These are phyloP conservation scores for Smithsoniella earleae DNA, from an alignment of 163 green algal genomes.

Conservation along the genomic window DNA sequence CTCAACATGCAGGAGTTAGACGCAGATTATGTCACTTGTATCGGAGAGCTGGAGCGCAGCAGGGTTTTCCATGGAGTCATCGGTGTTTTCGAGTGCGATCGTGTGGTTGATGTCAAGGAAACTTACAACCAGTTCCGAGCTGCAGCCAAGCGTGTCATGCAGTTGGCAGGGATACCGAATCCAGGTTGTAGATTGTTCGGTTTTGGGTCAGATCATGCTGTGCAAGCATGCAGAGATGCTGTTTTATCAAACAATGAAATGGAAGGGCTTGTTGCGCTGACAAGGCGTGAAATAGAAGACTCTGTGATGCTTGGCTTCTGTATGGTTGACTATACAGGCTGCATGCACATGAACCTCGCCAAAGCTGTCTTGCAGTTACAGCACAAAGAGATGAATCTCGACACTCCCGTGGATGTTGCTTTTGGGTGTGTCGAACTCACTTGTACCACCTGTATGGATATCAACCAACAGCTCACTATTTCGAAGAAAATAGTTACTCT, in stretches of 20 bases:
- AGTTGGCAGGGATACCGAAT: constrained; percentile 28
- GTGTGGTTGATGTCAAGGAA: constrained; percentile 16
- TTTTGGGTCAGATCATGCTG: constrained; percentile 27
- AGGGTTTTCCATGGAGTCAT: constrained; percentile 21
- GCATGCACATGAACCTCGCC: constrained; percentile 30
- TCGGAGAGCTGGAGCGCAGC: constrained; percentile 20
- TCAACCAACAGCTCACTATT: no score
- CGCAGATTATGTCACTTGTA: constrained; percentile 22
- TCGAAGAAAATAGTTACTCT: no score
- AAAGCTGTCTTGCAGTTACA: constrained; percentile 23
- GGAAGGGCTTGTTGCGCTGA: constrained; percentile 13
- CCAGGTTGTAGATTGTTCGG: constrained; percentile 14
- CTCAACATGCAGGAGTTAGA: constrained; percentile 9
- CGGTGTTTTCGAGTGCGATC: constrained; percentile 22
- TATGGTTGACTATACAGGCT: constrained; percentile 23
- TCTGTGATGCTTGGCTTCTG: constrained; percentile 29
- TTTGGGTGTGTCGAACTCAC: neutral
- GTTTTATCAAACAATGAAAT: constrained; percentile 28
- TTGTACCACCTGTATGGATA: no score
- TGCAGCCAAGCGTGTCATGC: constrained; percentile 27
- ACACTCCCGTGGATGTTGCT: constrained; percentile 15
- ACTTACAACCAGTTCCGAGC: constrained; percentile 14
- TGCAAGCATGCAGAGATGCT: constrained; percentile 24
- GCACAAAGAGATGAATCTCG: constrained; percentile 26
- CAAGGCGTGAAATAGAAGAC: constrained; percentile 21